Conservation (phyloP, 805 yeast genomes). For the Hanseniaspora guilliermondii region DNA sequence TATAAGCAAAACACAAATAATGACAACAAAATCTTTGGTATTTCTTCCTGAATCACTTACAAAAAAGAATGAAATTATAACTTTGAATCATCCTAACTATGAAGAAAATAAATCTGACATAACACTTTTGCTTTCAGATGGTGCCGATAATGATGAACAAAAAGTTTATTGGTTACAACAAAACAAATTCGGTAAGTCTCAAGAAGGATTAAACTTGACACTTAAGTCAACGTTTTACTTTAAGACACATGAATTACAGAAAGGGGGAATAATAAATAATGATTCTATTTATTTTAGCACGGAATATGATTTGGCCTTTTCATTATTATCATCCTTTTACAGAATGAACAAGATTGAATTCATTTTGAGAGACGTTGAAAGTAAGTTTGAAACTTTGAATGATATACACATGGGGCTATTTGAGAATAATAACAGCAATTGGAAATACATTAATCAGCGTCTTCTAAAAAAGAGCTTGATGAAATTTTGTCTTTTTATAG, state of each 20-base stretch:
- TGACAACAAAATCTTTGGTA: constrained; percentile 25
- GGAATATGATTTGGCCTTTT: constrained; percentile 2
- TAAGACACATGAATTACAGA: not conserved
- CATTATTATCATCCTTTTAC: not conserved
- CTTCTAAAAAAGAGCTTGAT: not conserved
- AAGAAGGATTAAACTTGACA: constrained; percentile 3
- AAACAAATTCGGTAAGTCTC: constrained; percentile 7
- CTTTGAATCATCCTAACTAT: not conserved
- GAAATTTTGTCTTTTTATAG: not conserved
- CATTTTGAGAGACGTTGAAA: not conserved
- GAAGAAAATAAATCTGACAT: not conserved
- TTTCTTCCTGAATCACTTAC: constrained; percentile 14
- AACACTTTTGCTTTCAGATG: not conserved
- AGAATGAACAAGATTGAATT: not conserved
- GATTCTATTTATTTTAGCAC: not conserved
- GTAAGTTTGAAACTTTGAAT: constrained; percentile 2
- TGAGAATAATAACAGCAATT: not conserved
- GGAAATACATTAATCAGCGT: not conserved
- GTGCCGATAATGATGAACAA: not conserved
- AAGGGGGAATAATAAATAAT: constrained; percentile 4
- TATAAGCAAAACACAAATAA: not conserved
- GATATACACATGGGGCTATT: constrained; percentile 2
- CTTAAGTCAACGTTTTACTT: constrained; percentile 1
- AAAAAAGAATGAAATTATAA: constrained; percentile 9
- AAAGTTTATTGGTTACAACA: constrained; percentile 1